phyloP scores from a whole-genome alignment of 2,329 filamentous ascomycete species.

The Cytospora leucostoma region DNA sequence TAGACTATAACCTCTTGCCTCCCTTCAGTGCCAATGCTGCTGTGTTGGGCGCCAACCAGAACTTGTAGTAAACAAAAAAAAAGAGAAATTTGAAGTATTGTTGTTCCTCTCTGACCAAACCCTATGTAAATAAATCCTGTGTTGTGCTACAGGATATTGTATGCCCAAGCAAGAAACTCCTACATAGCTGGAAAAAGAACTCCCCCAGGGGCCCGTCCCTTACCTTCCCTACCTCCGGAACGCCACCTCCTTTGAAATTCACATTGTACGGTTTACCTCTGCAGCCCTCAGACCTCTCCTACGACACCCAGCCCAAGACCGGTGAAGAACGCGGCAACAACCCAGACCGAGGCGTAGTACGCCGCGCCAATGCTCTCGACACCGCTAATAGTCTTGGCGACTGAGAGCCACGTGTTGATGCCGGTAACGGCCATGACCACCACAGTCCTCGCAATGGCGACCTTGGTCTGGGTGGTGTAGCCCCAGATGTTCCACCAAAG shows the following conservation, averaged over 20 bases:
- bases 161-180: constrained; percentile 3
- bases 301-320: constrained; percentile 58
- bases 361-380: constrained; percentile 70
- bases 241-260: neutral
- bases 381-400: constrained; percentile 66
- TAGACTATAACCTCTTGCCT: neutral
- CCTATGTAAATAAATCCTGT: constrained; percentile 20
- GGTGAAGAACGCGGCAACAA: constrained; percentile 60
- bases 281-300: constrained; percentile 45
- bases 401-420: constrained; percentile 63
- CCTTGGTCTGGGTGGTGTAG: constrained; percentile 62
- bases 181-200: constrained; percentile 4
- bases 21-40: neutral
- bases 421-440: constrained; percentile 59
- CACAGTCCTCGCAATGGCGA: constrained; percentile 65
- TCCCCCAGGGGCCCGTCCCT: neutral
- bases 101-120: neutral
- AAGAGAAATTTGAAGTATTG: neutral
- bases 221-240: constrained; percentile 15
- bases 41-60: neutral
- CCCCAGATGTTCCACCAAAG: constrained; percentile 73
- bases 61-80: too few species aligned
- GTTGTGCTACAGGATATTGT: constrained; percentile 12
- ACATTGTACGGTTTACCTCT: neutral
- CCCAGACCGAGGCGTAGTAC: constrained; percentile 76